These are phyloP conservation scores for Litsea cubeba DNA, from an alignment of 164 flowering plant genomes.

Conservation along the genomic window DNA sequence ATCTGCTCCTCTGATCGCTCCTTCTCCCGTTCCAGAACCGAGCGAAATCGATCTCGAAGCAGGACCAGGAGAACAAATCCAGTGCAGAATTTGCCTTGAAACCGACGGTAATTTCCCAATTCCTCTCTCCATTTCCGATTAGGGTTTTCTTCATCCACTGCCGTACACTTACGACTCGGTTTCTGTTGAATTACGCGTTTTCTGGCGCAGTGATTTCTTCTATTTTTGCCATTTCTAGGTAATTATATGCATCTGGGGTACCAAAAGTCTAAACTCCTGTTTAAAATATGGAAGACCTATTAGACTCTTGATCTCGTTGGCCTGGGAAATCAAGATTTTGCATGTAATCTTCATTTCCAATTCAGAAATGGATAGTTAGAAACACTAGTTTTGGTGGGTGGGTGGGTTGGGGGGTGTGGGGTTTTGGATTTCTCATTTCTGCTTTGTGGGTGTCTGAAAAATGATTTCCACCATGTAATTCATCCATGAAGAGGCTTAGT, in stretches of 20 bases:
- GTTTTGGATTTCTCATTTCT: too few relatives aligned
- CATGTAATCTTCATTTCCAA: too few relatives aligned
- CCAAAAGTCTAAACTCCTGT: too few relatives aligned
- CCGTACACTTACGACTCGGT: not conserved
- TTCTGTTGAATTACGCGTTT: not conserved
- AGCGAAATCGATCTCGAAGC: conserved; percentile 85
- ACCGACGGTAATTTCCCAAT: conserved; percentile 54
- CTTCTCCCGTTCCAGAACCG: conserved; percentile 10
- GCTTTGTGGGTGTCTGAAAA: too few relatives aligned
- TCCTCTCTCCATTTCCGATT: not conserved
- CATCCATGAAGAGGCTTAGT: too few relatives aligned
- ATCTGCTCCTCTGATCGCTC: conserved; percentile 6
- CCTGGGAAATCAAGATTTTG: too few relatives aligned
- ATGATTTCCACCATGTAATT: too few relatives aligned
- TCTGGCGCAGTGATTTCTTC: not conserved
- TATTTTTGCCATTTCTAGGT: not conserved
- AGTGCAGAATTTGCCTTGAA: conserved; percentile 97
- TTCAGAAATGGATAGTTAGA: too few relatives aligned
- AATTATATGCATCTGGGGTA: not conserved
- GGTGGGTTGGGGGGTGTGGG: too few relatives aligned
- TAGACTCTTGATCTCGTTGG: too few relatives aligned
- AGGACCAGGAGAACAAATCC: conserved; percentile 79
- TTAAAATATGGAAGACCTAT: too few relatives aligned
- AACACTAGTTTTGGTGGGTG: too few relatives aligned
- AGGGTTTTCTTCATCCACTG: not conserved